Evolutionary conservation across 2,329 filamentous ascomycete genomes (phyloP), one percentile per base, ranked within the genome.

Genomic region (Microdochium nivale): DNA sequence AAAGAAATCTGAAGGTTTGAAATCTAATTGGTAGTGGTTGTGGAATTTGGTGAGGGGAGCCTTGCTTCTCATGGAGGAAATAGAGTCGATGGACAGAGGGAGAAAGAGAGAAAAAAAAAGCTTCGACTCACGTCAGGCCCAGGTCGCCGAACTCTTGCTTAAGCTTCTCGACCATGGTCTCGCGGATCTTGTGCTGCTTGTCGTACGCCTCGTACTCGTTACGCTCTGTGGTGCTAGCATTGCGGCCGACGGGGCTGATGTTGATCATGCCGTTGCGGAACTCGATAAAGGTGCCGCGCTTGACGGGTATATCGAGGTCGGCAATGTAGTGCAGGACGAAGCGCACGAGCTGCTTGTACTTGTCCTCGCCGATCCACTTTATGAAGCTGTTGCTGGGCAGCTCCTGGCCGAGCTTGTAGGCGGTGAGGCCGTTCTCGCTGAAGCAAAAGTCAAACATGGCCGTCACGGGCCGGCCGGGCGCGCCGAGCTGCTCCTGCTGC

Each of bases 401-500:
- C 51, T 80, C 78, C 67, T 84, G 71, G 62, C 92, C 94, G 64
- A 91, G 73, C 65, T 90, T 90, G 78, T 80, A 95, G 44, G 92
- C 94, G 1, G 88, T 95, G 60, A 99, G 82, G 11, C 94, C 94
- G 73, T 99, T 99, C 76, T 99, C 94, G 53, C 90, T 78, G 75
- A 99, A 99, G 81, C 87, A 94, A 75, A 89, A 99, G 77, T 99
- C 94, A 77, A 99, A 99, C 63, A 97, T 84, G 55, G 82, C 77
- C 50, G 84, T 90, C 55, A 97, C 92, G 60, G 86, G 78, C 25
- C 72, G 69, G 53, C 79, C 73, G 25, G 80, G 68, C 3, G 81
- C 79, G 67, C 90, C 90, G 55, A 97, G 81, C 75, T 97, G 92
- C 72, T 97, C 94, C 72, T 97, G 90, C 73, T 97, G 94, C 77